Evolutionary conservation across 257 asterid genomes (phyloP), one percentile per base, ranked within the genome.

Genomic region (Solanum paucissectum): DNA sequence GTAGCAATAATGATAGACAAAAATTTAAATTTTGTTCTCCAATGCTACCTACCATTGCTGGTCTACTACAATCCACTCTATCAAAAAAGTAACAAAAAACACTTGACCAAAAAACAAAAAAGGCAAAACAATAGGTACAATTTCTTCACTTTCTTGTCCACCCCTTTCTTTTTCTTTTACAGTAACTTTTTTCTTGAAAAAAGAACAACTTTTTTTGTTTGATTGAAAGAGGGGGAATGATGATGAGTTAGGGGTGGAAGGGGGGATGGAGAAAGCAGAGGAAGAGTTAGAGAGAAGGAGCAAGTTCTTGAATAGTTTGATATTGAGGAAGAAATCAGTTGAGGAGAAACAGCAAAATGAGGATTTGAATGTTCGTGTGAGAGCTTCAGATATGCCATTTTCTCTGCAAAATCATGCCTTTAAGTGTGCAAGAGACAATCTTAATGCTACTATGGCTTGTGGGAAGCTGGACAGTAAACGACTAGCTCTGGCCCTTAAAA

Each of bases 271-370:
- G 89, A 95, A 94, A 89, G 99, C 98, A 58, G 98, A 93, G 86
- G 90, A 87, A 77, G 99, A 96, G 89, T 73, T 96, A 89, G 98
- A 96, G 91, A 93, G 98, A 88, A 95, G 99, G 85, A 96, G 98
- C 92, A 94, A 91, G 89, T 96, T 95, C 94, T 91, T 96, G 93
- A 94, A 88, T 91, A 92, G 96, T 87, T 91, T 96, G 83, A 95
- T 96, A 83, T 87, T 92, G 91, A 95, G 91, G 91, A 92, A 92
- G 93, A 92, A 91, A 21, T 90, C 90, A 64, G 90, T 90, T 58
- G 94, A 95, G 55, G 89, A 91, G 38, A 90, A 92, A 27, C 92
- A 93, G 44, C 77, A 90, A 83, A 66, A 90, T 86, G 91, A 89
- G 81, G 85, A 89, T 55, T 62, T 89, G 84, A 93, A 92, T 87